Evolutionary conservation across 2,329 filamentous ascomycete genomes (phyloP), one percentile per base, ranked within the genome.

Genomic region (Dothidotthia symphoricarpi): DNA sequence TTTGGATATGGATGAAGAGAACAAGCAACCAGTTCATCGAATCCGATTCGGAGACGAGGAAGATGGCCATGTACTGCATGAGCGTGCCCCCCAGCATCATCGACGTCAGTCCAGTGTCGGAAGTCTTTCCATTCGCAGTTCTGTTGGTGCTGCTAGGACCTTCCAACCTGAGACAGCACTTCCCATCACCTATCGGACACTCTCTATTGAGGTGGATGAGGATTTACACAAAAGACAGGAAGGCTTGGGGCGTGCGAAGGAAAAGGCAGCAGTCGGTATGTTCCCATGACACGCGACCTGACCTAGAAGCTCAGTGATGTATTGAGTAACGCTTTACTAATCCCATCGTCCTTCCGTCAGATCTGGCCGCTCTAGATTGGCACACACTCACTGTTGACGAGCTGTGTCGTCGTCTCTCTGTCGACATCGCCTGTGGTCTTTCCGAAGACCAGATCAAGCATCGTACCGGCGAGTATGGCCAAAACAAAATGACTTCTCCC

Each of bases 401-500:
- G 40, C 68, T 86, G n/a, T 72, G 76, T 41, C 71, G 72, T 17
- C 76, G 81, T 16, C 74, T 86, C 24, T 73, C 74, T 2, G 78
- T 76, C 5, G 81, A 81, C 11, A 58, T 72, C 11, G 64, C 63
- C 1, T 67, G 75, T 35, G 85, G 85, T 34, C 74, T 89, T 1
- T 83, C 81, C 0, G 54, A 62, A 4, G 74, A 81, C 9, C 77
- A 83, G 54, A 75, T 75, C 32, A 67, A 72, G 26, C 71, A 75
- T 16, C 75, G 78, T 25, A 59, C 78, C 6, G 70, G 69, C 28
- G 72, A 84, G 55, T 77, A 84, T 64, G 85, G 85, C 24, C 77
- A 68, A 42, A 90, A 90, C 56, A 74, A 76, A 6, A 82, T 82
- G 4, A 81, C 83, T 3, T 75, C 80, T 3, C 80, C 84, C 2